Percentiles rank a stretch among this genome's conserved stretches.
Conservation (phyloP, 352 stramenopile species). For the Phytophthora uliginosa region DNA sequence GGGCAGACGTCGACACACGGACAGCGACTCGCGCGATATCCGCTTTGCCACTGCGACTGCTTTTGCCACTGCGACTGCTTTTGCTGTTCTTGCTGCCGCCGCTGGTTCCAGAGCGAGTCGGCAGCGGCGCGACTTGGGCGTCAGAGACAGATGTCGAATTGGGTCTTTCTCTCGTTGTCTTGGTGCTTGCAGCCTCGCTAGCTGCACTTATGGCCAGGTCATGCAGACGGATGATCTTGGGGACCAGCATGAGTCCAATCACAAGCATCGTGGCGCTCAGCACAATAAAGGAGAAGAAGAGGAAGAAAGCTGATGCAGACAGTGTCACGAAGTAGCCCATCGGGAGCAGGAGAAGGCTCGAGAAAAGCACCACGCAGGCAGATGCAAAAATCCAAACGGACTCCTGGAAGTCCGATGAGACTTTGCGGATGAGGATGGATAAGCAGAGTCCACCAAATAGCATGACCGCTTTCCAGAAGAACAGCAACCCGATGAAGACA, state of each 20-base stretch:
- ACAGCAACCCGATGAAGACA: conserved; percentile 43
- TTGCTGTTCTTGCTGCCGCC: conserved; percentile 19
- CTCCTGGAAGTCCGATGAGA: conserved; percentile 62
- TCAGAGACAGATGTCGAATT: conserved; percentile 23
- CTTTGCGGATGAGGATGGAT: conserved; percentile 63
- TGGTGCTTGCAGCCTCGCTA: conserved; percentile 9
- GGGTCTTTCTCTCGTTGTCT: conserved; percentile 7
- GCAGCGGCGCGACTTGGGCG: conserved; percentile 15
- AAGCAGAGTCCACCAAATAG: conserved; percentile 51
- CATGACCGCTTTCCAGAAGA: conserved; percentile 61
- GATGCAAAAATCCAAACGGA: conserved; percentile 68
- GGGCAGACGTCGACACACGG: conserved; percentile 2
- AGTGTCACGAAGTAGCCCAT: conserved; percentile 62
- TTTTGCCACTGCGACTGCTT: conserved; percentile 4
- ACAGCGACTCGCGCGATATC: conserved; percentile 19
- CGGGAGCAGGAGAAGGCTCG: conserved; percentile 47
- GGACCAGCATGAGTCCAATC: conserved; percentile 48
- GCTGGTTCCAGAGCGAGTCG: conserved; percentile 5
- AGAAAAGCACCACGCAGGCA: conserved; percentile 49
- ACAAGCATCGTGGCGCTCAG: conserved; percentile 41
- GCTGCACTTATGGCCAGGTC: conserved; percentile 13
- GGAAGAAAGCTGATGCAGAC: conserved; percentile 41
- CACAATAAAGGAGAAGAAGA: conserved; percentile 45
- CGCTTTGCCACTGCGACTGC: conserved; percentile 19
- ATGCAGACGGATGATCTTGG: conserved; percentile 42